Conservation (phyloP, 768 basidiomycete genomes). For the Phlebiopsis gigantea region DNA sequence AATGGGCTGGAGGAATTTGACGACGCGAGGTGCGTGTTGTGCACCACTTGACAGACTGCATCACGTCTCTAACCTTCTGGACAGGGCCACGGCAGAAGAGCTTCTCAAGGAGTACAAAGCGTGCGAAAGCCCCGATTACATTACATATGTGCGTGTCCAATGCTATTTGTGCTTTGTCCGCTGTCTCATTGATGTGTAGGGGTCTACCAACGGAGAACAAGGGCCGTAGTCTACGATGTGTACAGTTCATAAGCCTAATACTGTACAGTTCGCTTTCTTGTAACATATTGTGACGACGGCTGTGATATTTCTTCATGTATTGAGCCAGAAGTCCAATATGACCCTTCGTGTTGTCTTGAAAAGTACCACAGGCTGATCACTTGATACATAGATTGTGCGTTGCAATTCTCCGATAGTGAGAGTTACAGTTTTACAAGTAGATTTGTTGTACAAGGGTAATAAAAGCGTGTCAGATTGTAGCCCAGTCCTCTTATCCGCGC, state of each 20-base stretch:
- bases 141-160: constrained; percentile 62
- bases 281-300: too few relatives aligned
- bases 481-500: too few relatives aligned
- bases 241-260: background rate
- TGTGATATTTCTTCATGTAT: too few relatives aligned
- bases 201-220: constrained; percentile 28
- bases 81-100: constrained; percentile 80
- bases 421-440: too few relatives aligned
- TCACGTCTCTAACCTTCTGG: constrained; percentile 3
- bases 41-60: background rate
- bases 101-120: constrained; percentile 92
- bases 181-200: constrained; percentile 17
- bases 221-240: constrained; percentile 12
- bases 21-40: constrained; percentile 71
- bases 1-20: constrained; percentile 95
- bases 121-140: constrained; percentile 93
- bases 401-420: too few relatives aligned
- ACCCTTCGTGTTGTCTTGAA: too few relatives aligned
- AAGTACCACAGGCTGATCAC: too few relatives aligned
- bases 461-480: too few relatives aligned
- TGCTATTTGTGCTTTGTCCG: background rate
- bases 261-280: background rate
- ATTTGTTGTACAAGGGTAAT: too few relatives aligned
- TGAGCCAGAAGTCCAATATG: too few relatives aligned
- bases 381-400: too few relatives aligned